Evolutionary conservation across 2,329 filamentous ascomycete species (phyloP), one percentile per base, ranked within the genome.

Genomic region (Xylariaceae sp.): DNA sequence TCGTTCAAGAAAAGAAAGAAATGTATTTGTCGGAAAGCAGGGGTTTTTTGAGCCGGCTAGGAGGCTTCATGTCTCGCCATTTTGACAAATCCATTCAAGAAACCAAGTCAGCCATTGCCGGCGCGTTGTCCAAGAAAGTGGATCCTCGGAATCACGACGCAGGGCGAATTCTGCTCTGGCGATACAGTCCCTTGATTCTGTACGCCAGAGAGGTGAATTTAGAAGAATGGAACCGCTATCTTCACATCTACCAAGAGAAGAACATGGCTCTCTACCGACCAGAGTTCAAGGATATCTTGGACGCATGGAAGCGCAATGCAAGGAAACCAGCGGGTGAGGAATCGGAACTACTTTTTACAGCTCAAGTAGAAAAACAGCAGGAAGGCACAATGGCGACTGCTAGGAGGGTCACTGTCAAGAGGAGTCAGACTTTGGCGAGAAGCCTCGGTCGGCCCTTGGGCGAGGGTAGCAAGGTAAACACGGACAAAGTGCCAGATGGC

Each of bases 1-100:
- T 96, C 36, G 86, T 99, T 23, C 91, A 92, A 66, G 92, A 98
- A 74, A 97, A 96, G 82, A 95, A 92, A 73, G 90, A 96, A 62
- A 88, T 91, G 71, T 99, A 97, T 69, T 80, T 88, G 54, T 81
- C 86, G 12, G 91, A 96, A 71, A 92, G 88, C 64, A 78, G 82
- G 19, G 76, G 84, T 50, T 97, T 98, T 71, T 83, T 96, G 68
- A 85, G 87, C 60, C 85, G 93, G 43, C 79, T 97, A 12, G 87
- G 90, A 62, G 87, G 91, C 49, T 94, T 93, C 71, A 89, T 98
- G 84, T 85, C 87, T 17, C 82, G 87, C 43, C 90, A 91, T 56
- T 96, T 96, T 67, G 89, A 89, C 44, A 83, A 87, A 58, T 87
- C 91, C 5, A 86, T 91, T 65, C 81, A 87, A 65, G 86, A 90